Evolutionary conservation across 306 rosid genomes (phyloP).

Genomic region (Mucuna pruriens): DNA sequence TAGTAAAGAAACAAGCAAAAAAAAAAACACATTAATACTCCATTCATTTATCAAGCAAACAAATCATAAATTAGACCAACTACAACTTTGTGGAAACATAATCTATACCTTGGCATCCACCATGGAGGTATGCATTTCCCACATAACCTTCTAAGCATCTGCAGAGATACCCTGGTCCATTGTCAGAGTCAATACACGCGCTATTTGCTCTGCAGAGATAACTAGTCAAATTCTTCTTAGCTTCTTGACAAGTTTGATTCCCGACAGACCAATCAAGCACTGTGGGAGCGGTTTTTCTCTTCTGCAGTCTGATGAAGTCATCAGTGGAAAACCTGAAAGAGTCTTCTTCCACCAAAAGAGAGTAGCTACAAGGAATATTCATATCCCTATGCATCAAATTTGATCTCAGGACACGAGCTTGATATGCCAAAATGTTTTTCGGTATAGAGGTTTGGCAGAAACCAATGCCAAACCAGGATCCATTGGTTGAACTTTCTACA

Average conservation of each 20-base stretch:
- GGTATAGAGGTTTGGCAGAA: conserved; percentile 35
- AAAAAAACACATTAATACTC: background rate
- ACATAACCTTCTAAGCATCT: conserved; percentile 10
- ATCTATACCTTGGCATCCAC: conserved; percentile 48
- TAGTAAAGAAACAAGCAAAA: background rate
- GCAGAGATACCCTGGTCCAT: conserved; percentile 27
- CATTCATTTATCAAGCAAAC: background rate
- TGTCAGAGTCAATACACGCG: conserved; percentile 15
- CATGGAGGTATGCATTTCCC: conserved; percentile 51
- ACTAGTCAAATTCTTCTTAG: background rate
- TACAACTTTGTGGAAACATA: background rate
- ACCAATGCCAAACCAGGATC: conserved; percentile 11
- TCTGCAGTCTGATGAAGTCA: conserved; percentile 2
- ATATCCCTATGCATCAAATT: background rate
- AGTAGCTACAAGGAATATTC: conserved; percentile 28
- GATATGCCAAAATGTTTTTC: background rate
- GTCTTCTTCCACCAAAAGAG: conserved; percentile 34
- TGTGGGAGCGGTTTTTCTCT: background rate
- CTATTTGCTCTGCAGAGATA: conserved; percentile 13
- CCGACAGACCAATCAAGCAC: conserved; percentile 39
- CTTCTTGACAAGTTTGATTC: conserved; percentile 13
- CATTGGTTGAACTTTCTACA: conserved; percentile 13
- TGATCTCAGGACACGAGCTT: conserved; percentile 9
- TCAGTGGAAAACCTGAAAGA: background rate
- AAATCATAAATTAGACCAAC: background rate